Base-by-base conservation (phyloP, 345 rosid species). In the Noccaea bulbosa region DNA sequence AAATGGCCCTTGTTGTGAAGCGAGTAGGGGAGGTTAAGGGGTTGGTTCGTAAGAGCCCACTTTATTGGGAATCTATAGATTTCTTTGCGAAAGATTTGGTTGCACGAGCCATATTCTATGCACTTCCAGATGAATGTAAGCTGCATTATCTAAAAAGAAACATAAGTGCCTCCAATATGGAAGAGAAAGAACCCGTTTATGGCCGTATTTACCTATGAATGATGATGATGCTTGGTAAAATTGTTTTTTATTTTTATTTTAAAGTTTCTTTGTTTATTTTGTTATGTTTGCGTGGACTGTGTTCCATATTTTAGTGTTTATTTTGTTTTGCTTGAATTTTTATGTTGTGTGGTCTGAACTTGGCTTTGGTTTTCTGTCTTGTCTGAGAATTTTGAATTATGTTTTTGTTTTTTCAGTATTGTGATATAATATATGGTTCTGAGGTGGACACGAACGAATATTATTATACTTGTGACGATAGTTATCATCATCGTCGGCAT, bases 71-170 rank as follows among this genome's bases (percentile, higher is more conserved):
- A 50, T 50, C 70, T 38, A 22, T 65, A 38, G 62, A 53, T 4
- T 11, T 8, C 33, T 61, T 53, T 6, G 33, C 41, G 7, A 53
- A 11, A 41, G 51, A 67, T 32, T 38, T 39, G 59, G 5, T 20
- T 9, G 17, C 58, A 38, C 38, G 59, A 50, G 48, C 39, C 38
- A 51, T 65, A 20, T 65, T 65, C 48, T 65, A 65, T 40, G 60
- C 60, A 2, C 48, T 65, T 10, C 70, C 70, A 50, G n/a, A 24
- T 51, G 51, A 8, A 51, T 66, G 49, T 24, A 65, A 65, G 70
- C 60, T 51, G 27, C 70, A 51, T 39, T 51, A 39, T 53, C 62
- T 67, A 2, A 40, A 41, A 16, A 39, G 71, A 53, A 67, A 67
- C 52, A 67, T 3, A 15, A 11, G 0, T 6, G 62, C 62, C 12